Evolutionary conservation across 345 rosid species (phyloP).

Genomic region (Anastatica hierochuntica): DNA sequence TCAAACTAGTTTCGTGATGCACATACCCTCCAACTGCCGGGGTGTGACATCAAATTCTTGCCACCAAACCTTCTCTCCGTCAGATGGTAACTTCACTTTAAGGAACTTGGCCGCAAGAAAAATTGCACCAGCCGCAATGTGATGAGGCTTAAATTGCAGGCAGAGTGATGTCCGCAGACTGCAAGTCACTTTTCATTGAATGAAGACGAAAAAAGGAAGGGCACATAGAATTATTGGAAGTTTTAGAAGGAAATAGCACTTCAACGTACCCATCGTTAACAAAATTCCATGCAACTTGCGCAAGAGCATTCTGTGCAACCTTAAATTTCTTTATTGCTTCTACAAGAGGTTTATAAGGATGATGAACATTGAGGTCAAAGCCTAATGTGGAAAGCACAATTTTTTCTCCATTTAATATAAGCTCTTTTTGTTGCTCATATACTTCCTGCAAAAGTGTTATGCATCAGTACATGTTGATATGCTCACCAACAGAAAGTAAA

Average conservation of each 20-base stretch:
- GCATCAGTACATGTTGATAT: background rate
- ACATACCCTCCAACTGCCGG: slow-evolving; percentile 84
- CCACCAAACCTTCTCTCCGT: slow-evolving; percentile 98
- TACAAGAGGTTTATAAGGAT: slow-evolving; percentile 95
- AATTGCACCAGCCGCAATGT: slow-evolving; percentile 99
- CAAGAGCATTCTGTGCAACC: slow-evolving; percentile 95
- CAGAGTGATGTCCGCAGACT: slow-evolving; percentile 99
- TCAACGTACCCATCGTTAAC: slow-evolving; percentile 95
- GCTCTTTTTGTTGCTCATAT: slow-evolving; percentile 93
- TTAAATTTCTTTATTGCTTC: slow-evolving; percentile 94
- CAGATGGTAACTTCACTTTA: slow-evolving; percentile 96
- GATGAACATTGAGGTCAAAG: slow-evolving; percentile 85
- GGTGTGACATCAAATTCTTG: slow-evolving; percentile 98
- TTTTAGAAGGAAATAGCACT: slow-evolving; percentile 23
- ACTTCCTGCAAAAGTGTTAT: slow-evolving; percentile 53
- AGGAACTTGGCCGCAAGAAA: slow-evolving; percentile 99
- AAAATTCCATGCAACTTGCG: slow-evolving; percentile 99
- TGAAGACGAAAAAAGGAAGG: slow-evolving; percentile 38
- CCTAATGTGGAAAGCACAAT: slow-evolving; percentile 90
- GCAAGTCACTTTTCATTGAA: slow-evolving; percentile 62
- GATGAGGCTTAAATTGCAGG: slow-evolving; percentile 99
- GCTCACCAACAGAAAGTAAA: background rate
- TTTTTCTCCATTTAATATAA: slow-evolving; percentile 77
- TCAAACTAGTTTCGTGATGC: slow-evolving; percentile 34
- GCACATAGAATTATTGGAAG: slow-evolving; percentile 31